Evolutionary conservation across 441 rosid species (phyloP), one percentile per base, ranked within the genome.

Genomic region (Bocquillonia castaneifolia): DNA sequence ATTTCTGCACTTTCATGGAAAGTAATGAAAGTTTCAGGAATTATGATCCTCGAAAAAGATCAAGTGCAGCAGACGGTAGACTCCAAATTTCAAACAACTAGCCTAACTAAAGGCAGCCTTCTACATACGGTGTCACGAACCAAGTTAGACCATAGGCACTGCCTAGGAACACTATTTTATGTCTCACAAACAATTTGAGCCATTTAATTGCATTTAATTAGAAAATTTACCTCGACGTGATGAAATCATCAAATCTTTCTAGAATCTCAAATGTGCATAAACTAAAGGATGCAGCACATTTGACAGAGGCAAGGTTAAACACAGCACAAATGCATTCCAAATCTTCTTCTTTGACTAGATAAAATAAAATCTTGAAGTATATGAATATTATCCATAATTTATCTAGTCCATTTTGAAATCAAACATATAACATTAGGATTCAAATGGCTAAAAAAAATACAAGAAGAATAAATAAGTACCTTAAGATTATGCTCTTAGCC

Each of bases 401-500:
- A 0, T 10, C 23, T n/a, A 10, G 20, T 48, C 53, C 53, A 48
- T 7, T 20, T 50, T 0, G 0, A 64, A 31, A 22, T 31, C 13
- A 17, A 10, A 40, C 7, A 20, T 14, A 14, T 34, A 20, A 13
- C 48, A n/a, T 29, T 44, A 28, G 42, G 8, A 17, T 63, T 26
- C 48, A 20, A 32, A 5, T 28, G 37, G 29, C 6, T 23, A 67
- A 45, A 52, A 32, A 13, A 15, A 55, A 47, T 53, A 26, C 5
- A n/a, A 48, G 26, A 20, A 18, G 12, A 64, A 36, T 42, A 18
- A n/a, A 57, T 53, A 42, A 71, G 32, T 70, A 92, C 98, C 98
- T 84, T 72, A 83, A 72, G 18, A 88, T 80, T 56, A 71, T 80
- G 67, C 55, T 63, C 69, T 81, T 86, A 0, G 85, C 85, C 48